These are phyloP conservation scores for Helianthus tuberosus DNA, from an alignment of 129 eudicot species.

Conservation along the genomic window DNA sequence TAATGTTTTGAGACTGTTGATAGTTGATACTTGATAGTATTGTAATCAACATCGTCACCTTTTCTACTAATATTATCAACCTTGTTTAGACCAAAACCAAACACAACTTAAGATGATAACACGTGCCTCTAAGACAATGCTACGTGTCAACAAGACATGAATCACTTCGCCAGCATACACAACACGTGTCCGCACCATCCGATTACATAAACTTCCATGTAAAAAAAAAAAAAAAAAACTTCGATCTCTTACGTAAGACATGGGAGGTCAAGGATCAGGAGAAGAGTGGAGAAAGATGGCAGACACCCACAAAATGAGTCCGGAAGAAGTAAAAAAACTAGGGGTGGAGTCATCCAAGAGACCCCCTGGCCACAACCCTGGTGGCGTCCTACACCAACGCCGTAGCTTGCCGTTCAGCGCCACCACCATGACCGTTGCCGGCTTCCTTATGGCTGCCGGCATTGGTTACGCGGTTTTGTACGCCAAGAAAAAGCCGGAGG, in stretches of 20 bases:
- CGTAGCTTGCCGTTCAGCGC: constrained; percentile 50
- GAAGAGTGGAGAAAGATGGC: constrained; percentile 71
- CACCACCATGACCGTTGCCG: constrained; percentile 49
- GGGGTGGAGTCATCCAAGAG: constrained; percentile 60
- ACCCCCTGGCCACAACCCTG: constrained; percentile 74
- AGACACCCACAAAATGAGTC: constrained; percentile 70
- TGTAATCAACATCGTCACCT: background rate
- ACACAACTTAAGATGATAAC: background rate
- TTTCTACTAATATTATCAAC: background rate
- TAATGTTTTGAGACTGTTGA: no score
- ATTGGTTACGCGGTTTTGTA: constrained; percentile 54
- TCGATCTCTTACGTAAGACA: background rate
- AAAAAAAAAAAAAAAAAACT: background rate
- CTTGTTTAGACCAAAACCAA: background rate
- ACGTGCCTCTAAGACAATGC: constrained; percentile 11
- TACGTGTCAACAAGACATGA: constrained; percentile 15
- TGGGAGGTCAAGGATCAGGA: constrained; percentile 16
- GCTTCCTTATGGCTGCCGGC: constrained; percentile 42
- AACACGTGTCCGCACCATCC: constrained; percentile 25
- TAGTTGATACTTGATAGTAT: no score
- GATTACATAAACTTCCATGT: constrained; percentile 1
- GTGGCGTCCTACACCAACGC: constrained; percentile 71
- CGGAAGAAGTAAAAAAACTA: constrained; percentile 60
- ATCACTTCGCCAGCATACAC: background rate
- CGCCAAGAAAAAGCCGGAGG: constrained; percentile 60